These are phyloP conservation scores for Boletus semigastroideus DNA, from an alignment of 1,284 basidiomycete genomes.

Conservation along the genomic window DNA sequence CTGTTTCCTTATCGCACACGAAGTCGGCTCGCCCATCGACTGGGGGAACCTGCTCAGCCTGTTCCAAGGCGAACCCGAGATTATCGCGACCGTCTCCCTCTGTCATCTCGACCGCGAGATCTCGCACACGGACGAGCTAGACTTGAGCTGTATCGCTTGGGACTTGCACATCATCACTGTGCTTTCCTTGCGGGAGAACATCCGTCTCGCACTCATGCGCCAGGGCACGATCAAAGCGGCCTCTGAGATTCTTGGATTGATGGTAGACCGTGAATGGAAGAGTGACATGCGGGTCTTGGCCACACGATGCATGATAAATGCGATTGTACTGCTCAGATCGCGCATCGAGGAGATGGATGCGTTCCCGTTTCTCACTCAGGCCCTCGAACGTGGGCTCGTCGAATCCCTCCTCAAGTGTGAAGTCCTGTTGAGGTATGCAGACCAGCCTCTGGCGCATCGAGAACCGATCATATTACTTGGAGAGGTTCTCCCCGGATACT, in stretches of 20 bases:
- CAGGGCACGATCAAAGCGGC: slow-evolving; percentile 27
- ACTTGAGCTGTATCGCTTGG: slow-evolving; percentile 30
- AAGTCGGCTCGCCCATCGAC: slow-evolving; percentile 17
- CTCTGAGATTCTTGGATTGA: slow-evolving; percentile 22
- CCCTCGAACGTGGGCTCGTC: slow-evolving; percentile 22
- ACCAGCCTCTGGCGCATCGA: slow-evolving; percentile 11
- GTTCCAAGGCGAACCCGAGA: slow-evolving; percentile 20
- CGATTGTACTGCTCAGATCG: slow-evolving; percentile 16
- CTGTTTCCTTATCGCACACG: slow-evolving; percentile 30
- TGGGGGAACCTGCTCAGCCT: slow-evolving; percentile 25
- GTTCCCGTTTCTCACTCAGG: slow-evolving; percentile 26
- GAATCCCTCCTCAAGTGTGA: slow-evolving; percentile 28
- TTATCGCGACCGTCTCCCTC: slow-evolving; percentile 22
- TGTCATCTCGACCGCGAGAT: slow-evolving; percentile 29
- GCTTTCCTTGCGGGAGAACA: slow-evolving; percentile 19
- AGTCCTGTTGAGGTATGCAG: slow-evolving; percentile 16
- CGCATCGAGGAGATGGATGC: slow-evolving; percentile 29
- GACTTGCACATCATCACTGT: slow-evolving; percentile 29
- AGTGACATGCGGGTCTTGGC: slow-evolving; percentile 11
- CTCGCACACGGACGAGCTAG: slow-evolving; percentile 12
- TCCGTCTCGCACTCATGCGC: slow-evolving; percentile 20
- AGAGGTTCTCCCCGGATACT: slow-evolving; percentile 24
- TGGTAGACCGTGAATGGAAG: slow-evolving; percentile 18
- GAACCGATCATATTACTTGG: slow-evolving; percentile 16
- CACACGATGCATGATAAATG: slow-evolving; percentile 26